Conservation (phyloP, 192 early-diverging fungal species). For the Backusella sp. region DNA sequence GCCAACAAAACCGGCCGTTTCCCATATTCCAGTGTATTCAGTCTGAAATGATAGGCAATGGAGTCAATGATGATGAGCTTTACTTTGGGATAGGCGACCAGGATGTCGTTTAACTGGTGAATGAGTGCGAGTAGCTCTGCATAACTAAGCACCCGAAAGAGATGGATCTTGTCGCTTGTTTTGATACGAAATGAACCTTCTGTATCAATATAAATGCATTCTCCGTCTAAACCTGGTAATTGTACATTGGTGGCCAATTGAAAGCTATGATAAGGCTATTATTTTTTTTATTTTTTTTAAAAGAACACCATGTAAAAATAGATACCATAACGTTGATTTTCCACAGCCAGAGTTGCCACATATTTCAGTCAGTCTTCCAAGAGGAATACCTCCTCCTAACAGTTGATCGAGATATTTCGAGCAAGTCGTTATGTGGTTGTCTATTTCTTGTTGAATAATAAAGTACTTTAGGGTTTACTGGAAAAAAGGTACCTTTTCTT, state of each 20-base stretch:
- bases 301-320: background rate
- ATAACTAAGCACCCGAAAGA: slow-evolving; percentile 14
- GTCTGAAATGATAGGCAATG: slow-evolving; percentile 16
- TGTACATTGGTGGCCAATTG: slow-evolving; percentile 22
- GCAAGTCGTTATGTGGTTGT: background rate
- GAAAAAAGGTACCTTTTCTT: background rate
- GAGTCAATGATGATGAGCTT: slow-evolving; percentile 15
- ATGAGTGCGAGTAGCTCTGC: slow-evolving; percentile 12
- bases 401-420: background rate
- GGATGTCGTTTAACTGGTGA: background rate
- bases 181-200: slow-evolving; percentile 7
- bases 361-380: slow-evolving; percentile 2
- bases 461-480: background rate
- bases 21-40: slow-evolving; percentile 1
- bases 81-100: background rate
- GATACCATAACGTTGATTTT: slow-evolving; percentile 16
- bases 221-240: slow-evolving; percentile 6
- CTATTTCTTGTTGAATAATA: background rate
- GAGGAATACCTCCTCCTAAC: slow-evolving; percentile 9
- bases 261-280: background rate
- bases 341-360: slow-evolving; percentile 18
- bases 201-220: slow-evolving; percentile 26
- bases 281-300: background rate
- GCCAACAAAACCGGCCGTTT: background rate
- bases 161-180: background rate